Evolutionary conservation across 2,329 filamentous ascomycete genomes (phyloP), one percentile per base, ranked within the genome.

Genomic region (Cladosporium sp.): DNA sequence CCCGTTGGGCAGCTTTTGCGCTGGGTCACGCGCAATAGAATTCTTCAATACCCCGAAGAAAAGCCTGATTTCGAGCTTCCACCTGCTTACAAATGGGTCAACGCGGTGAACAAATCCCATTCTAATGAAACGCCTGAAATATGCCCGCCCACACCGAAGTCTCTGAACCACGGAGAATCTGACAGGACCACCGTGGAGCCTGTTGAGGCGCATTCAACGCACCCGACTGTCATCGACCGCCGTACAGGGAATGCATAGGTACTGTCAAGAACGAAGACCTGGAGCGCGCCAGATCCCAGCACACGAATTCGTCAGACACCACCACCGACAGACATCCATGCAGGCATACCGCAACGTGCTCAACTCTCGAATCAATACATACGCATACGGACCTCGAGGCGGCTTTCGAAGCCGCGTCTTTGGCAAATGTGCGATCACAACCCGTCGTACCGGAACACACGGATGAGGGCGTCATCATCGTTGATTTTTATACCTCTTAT

Each of bases 241-340:
- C 82, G 84, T 96, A 95, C 75, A 87, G 92, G 60, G 83, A 83
- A 59, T 85, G 90, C 65, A 95, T 95, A 61, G 91, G 96, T 73
- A 88, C 89, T 58, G 89, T 88, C 54, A 84, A 90, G 52, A 95
- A 91, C 7, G 97, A 96, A 65, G 92, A 97, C 61, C 80, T 97
- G 55, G 92, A 96, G 65, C 45, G 29, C 27, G 29, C 37, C 3
- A n/a, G 24, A 11, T 18, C 34, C 3, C 32, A 38, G 5, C 20
- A 17, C 24, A 17, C 45, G 11, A 50, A 61, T 29, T 47, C 64
- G 15, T 58, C 58, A 36, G 59, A 58, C 30, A 40, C 57, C 3
- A 37, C 43, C 12, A 61, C 56, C 7, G 43, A 43, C 47, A 38
- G 51, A 8, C 43, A 56, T 2, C 51, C 61, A 34, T 51, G 54